Percentiles rank a stretch among this genome's conserved stretches.
These are phyloP conservation scores for Sphaerostilbella broomeana DNA, from an alignment of 2,329 filamentous ascomycete species.

Conservation along the genomic window DNA sequence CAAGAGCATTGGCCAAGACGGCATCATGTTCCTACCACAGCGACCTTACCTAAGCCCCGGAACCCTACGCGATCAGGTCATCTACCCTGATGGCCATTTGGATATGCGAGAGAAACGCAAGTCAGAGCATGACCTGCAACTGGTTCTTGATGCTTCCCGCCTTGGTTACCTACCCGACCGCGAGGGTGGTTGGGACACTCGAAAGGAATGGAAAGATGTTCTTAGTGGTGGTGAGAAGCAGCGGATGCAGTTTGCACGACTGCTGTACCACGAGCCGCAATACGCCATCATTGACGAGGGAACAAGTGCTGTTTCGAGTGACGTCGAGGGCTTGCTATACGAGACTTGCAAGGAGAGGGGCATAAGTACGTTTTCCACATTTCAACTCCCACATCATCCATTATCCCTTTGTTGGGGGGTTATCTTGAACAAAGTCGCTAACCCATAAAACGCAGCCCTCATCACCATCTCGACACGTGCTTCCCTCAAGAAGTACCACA, in stretches of 20 bases:
- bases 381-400: not conserved
- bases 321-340: conserved; percentile 90
- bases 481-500: conserved; percentile 93
- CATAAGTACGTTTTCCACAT: conserved; percentile 71
- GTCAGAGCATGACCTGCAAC: conserved; percentile 70
- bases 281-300: conserved; percentile 96
- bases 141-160: conserved; percentile 72
- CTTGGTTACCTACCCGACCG: conserved; percentile 85
- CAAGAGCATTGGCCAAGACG: conserved; percentile 71
- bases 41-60: conserved; percentile 87
- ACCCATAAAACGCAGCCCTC: conserved; percentile 49
- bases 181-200: conserved; percentile 93
- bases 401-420: not conserved
- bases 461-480: conserved; percentile 95
- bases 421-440: not conserved
- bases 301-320: conserved; percentile 86
- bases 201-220: conserved; percentile 98
- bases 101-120: conserved; percentile 83
- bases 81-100: conserved; percentile 89
- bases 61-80: conserved; percentile 91
- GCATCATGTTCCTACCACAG: conserved; percentile 98
- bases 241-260: conserved; percentile 79
- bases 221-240: conserved; percentile 98
- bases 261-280: conserved; percentile 89
- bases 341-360: conserved; percentile 88